phyloP scores from a whole-genome alignment of 768 basidiomycete genomes.

The Filobasidium wieringae region DNA sequence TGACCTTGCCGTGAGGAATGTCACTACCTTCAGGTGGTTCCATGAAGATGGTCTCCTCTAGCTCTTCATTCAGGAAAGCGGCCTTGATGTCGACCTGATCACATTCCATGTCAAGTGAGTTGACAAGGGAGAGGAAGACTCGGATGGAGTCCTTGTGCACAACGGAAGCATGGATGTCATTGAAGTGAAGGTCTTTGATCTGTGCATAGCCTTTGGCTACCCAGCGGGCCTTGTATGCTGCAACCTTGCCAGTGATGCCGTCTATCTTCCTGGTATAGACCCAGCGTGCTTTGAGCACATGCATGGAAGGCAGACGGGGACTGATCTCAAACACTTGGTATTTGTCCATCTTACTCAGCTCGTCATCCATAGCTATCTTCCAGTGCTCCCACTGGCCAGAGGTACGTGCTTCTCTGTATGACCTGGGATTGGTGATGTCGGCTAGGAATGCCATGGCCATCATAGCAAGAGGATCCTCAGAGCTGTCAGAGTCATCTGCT shows the following conservation, averaged over 20 bases:
- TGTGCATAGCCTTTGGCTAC: slow-evolving; percentile 44
- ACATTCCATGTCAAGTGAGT: slow-evolving; percentile 40
- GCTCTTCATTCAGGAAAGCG: slow-evolving; percentile 3
- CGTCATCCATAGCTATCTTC: too few species aligned
- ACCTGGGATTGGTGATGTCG: too few species aligned
- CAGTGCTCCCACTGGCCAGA: too few species aligned
- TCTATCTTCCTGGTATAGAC: background rate
- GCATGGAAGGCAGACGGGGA: too few species aligned
- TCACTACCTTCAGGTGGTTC: background rate
- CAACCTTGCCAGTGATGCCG: slow-evolving; percentile 30
- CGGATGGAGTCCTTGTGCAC: slow-evolving; percentile 25
- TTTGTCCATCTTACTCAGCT: too few species aligned
- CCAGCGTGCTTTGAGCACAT: background rate
- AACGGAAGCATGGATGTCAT: slow-evolving; percentile 35
- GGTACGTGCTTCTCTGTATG: too few species aligned
- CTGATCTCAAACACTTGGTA: too few species aligned
- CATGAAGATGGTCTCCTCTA: slow-evolving; percentile 10
- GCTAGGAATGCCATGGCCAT: too few species aligned
- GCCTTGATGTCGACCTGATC: slow-evolving; percentile 31
- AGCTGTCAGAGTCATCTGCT: too few species aligned
- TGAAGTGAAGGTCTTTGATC: slow-evolving; percentile 41
- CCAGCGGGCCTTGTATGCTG: slow-evolving; percentile 41
- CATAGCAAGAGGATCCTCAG: too few species aligned
- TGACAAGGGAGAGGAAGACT: slow-evolving; percentile 38
- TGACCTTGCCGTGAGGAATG: background rate